Percentiles rank a stretch among this genome's conserved stretches.
Evolutionary conservation across 768 basidiomycete species (phyloP).

Genomic region (Termitomyces sp.): DNA sequence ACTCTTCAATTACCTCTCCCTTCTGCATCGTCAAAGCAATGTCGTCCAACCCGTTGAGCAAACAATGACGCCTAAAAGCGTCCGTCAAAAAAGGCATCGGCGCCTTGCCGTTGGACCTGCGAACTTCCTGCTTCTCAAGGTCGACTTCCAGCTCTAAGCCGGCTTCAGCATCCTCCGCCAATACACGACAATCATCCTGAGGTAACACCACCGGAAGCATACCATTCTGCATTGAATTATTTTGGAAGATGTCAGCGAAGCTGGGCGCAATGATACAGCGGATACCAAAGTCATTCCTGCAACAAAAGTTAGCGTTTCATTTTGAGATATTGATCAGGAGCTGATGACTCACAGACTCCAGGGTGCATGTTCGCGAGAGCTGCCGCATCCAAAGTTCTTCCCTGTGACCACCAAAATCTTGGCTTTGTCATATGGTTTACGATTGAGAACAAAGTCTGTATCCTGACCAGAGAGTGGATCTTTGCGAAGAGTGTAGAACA

Average conservation of each 20-base stretch:
- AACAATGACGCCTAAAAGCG: constrained; percentile 88
- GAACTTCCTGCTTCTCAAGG: constrained; percentile 77
- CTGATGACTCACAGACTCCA: constrained; percentile 70
- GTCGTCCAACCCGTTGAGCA: constrained; percentile 95
- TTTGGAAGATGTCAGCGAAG: constrained; percentile 90
- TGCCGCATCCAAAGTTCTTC: constrained; percentile 89
- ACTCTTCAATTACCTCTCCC: constrained; percentile 65
- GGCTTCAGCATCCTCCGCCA: constrained; percentile 75
- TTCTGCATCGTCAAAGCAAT: constrained; percentile 92
- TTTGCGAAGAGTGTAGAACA: constrained; percentile 81
- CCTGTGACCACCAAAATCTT: constrained; percentile 84
- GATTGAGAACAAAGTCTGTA: constrained; percentile 85
- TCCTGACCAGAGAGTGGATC: constrained; percentile 76
- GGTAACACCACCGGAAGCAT: constrained; percentile 80
- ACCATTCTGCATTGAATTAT: constrained; percentile 90
- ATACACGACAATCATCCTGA: constrained; percentile 65
- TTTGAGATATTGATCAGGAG: neutral
- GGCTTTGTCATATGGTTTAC: constrained; percentile 69
- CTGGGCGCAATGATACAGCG: constrained; percentile 84
- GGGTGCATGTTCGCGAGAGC: constrained; percentile 88
- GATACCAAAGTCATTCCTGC: constrained; percentile 86
- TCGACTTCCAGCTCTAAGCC: constrained; percentile 81
- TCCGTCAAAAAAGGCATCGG: constrained; percentile 81
- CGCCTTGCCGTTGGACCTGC: constrained; percentile 69
- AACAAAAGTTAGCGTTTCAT: constrained; percentile 5